Conservation (phyloP, 768 basidiomycete genomes). For the Wakefieldia striispora region DNA sequence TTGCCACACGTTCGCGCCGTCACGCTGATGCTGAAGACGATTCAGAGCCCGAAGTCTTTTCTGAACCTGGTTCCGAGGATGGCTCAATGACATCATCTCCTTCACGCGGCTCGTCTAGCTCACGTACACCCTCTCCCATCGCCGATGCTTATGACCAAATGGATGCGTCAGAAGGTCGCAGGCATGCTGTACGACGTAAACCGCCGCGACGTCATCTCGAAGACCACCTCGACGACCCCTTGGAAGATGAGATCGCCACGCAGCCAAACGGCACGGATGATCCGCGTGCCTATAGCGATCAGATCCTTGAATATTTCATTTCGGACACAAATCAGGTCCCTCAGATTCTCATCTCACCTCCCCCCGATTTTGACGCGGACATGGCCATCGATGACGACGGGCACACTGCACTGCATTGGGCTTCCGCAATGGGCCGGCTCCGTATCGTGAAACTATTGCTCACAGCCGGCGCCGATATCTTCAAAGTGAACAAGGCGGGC, state of each 20-base stretch:
- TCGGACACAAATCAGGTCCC: constrained; percentile 95
- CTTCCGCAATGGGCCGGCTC: constrained; percentile 97
- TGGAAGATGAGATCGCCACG: constrained; percentile 40
- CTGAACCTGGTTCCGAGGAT: constrained; percentile 78
- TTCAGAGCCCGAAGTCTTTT: constrained; percentile 61
- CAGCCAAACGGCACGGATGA: constrained; percentile 49
- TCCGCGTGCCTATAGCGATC: constrained; percentile 82
- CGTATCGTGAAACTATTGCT: constrained; percentile 93
- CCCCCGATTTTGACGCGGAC: constrained; percentile 90
- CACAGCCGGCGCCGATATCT: constrained; percentile 93
- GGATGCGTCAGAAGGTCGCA: constrained; percentile 21
- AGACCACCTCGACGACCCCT: constrained; percentile 43
- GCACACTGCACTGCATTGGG: constrained; percentile 97
- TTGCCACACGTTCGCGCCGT: constrained; percentile 61
- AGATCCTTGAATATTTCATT: constrained; percentile 97
- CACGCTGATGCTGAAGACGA: constrained; percentile 50
- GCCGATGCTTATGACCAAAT: constrained; percentile 39
- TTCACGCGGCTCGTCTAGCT: constrained; percentile 80
- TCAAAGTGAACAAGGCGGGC: constrained; percentile 93
- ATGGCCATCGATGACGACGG: constrained; percentile 98
- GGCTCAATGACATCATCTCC: constrained; percentile 90
- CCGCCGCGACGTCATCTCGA: constrained; percentile 47
- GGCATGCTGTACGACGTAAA: constrained; percentile 44
- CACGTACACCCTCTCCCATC: constrained; percentile 92
- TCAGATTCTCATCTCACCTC: constrained; percentile 80